A percentile compares a stretch with the other conserved stretches of the same genome.
phyloP scores from a whole-genome alignment of 2,329 filamentous ascomycete species.

The Fusarium sp. region DNA sequence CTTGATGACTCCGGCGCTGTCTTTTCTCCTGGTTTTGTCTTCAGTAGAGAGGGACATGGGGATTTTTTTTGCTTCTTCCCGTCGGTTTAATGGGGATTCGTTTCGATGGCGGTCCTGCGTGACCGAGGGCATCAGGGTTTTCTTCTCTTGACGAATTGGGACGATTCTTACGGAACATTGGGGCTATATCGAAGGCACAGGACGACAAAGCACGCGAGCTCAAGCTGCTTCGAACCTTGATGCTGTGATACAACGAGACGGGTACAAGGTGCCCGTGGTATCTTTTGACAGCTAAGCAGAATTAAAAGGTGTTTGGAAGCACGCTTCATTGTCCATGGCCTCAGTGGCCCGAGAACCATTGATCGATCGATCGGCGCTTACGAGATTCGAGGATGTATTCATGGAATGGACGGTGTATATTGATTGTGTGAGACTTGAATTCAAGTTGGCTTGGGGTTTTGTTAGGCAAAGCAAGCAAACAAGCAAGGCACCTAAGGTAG shows the following conservation, averaged over 20 bases:
- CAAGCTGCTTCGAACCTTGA: slow-evolving; percentile 21
- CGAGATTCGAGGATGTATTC: slow-evolving; percentile 8
- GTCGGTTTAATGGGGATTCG: slow-evolving; percentile 40
- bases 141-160: slow-evolving; percentile 36
- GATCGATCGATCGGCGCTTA: slow-evolving; percentile 1
- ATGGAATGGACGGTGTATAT: slow-evolving; percentile 3
- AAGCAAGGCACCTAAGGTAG: not conserved
- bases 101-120: slow-evolving; percentile 28
- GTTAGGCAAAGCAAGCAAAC: not conserved
- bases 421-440: not conserved
- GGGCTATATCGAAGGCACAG: slow-evolving; percentile 21
- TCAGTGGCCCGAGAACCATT: slow-evolving; percentile 2
- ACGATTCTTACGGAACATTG: slow-evolving; percentile 37
- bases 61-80: slow-evolving; percentile 29
- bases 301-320: slow-evolving; percentile 30
- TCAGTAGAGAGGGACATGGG: slow-evolving; percentile 32
- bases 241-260: slow-evolving; percentile 7
- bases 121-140: slow-evolving; percentile 24
- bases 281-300: slow-evolving; percentile 25
- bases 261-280: slow-evolving; percentile 17
- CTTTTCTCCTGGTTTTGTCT: slow-evolving; percentile 21
- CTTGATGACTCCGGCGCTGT: slow-evolving; percentile 36
- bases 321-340: slow-evolving; percentile 4
- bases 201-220: slow-evolving; percentile 7
- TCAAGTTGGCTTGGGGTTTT: not conserved